Conservation (phyloP, 2,329 filamentous ascomycete species). For the Neofusicoccum ribis region DNA sequence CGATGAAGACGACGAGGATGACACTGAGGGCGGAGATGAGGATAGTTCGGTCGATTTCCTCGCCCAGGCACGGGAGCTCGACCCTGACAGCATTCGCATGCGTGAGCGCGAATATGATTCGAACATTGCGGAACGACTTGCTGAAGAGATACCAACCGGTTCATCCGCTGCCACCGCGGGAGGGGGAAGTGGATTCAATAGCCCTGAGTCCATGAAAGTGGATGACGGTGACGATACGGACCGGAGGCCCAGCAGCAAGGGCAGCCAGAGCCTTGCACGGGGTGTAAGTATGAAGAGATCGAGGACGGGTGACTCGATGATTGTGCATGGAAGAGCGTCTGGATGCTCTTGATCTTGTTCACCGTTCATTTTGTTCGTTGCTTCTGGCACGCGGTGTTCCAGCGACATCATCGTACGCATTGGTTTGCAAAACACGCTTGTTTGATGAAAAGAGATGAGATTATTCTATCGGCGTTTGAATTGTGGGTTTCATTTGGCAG, state of each 20-base stretch:
- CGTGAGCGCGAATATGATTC: constrained; percentile 51
- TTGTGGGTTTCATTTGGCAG: too few species aligned
- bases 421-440: too few species aligned
- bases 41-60: constrained; percentile 48
- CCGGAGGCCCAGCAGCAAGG: constrained; percentile 1
- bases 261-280: constrained; percentile 21
- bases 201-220: constrained; percentile 28
- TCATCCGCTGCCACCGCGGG: constrained; percentile 51
- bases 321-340: constrained; percentile 6
- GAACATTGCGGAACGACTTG: constrained; percentile 48
- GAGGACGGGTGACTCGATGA: constrained; percentile 24
- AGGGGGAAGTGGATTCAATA: constrained; percentile 50
- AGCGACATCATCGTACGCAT: neutral
- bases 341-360: neutral
- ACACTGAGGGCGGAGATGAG: constrained; percentile 33
- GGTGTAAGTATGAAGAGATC: constrained; percentile 21
- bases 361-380: neutral
- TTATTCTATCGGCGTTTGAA: too few species aligned
- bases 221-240: neutral
- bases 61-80: constrained; percentile 44
- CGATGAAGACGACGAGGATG: constrained; percentile 31
- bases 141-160: constrained; percentile 51
- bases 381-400: neutral
- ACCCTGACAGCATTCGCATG: constrained; percentile 42
- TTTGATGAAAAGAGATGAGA: too few species aligned